phyloP scores from a whole-genome alignment of 148 eudicot species.

The Chenopodium album region DNA sequence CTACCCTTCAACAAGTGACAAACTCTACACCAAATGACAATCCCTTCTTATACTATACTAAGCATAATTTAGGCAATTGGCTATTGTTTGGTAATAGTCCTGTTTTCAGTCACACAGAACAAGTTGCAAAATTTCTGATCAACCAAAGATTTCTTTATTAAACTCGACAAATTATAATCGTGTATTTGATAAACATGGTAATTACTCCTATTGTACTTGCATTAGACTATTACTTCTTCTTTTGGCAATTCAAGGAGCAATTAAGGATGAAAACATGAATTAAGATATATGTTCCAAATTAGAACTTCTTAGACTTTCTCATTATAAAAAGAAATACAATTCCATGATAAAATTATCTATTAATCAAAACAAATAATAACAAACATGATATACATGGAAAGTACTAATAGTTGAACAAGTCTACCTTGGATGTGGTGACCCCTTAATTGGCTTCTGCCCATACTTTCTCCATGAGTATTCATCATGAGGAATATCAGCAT shows the following conservation, averaged over 20 bases:
- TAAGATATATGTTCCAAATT: neutral
- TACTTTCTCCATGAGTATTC: constrained; percentile 64
- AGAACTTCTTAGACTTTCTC: neutral
- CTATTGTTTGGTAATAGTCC: neutral
- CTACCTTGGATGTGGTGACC: constrained; percentile 67
- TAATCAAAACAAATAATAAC: constrained; percentile 1
- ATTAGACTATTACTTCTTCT: constrained; percentile 11
- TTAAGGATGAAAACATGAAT: neutral
- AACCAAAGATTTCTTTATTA: neutral
- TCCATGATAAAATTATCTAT: neutral
- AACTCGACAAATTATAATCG: neutral
- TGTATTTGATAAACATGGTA: neutral
- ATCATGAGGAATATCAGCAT: constrained; percentile 60
- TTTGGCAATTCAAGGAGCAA: neutral
- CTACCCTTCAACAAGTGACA: neutral
- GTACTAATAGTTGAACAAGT: neutral
- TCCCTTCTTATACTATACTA: neutral
- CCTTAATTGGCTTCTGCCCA: constrained; percentile 67
- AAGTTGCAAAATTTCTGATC: constrained; percentile 1
- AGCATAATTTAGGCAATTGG: neutral
- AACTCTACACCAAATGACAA: neutral
- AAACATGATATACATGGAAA: neutral
- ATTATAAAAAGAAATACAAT: too few relatives aligned
- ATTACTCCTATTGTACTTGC: neutral
- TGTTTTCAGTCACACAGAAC: constrained; percentile 2